A percentile compares a stretch with the other conserved stretches of the same genome.
Conservation (phyloP, 768 basidiomycete species). For the Boletus rubescentipes region DNA sequence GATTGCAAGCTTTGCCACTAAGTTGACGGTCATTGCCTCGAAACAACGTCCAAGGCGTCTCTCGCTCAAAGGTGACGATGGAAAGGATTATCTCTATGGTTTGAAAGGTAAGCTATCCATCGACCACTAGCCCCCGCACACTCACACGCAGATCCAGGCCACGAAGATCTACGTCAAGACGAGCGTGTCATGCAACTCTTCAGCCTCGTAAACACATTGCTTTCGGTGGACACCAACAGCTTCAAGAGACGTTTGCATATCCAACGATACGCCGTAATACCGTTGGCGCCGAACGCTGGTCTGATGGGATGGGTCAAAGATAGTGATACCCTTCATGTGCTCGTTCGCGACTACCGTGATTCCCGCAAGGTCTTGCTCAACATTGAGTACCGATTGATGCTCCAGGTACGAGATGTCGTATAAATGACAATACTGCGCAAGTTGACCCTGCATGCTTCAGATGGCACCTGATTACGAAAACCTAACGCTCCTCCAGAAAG, state of each 20-base stretch:
- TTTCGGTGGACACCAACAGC: slow-evolving; percentile 89
- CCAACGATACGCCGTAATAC: slow-evolving; percentile 89
- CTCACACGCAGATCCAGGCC: slow-evolving; percentile 51
- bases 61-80: slow-evolving; percentile 85
- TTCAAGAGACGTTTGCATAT: slow-evolving; percentile 97
- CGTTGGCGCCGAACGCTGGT: slow-evolving; percentile 93
- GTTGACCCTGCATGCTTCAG: slow-evolving; percentile 39
- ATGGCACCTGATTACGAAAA: slow-evolving; percentile 99
- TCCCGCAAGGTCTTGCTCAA: slow-evolving; percentile 95
- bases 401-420: slow-evolving; percentile 85
- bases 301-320: slow-evolving; percentile 94
- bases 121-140: neutral
- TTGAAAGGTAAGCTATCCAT: slow-evolving; percentile 67
- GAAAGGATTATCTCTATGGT: slow-evolving; percentile 86
- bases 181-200: slow-evolving; percentile 99
- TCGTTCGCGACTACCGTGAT: slow-evolving; percentile 95
- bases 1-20: slow-evolving; percentile 84
- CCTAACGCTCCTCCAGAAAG: slow-evolving; percentile 91
- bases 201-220: slow-evolving; percentile 91
- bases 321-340: slow-evolving; percentile 92
- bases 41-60: slow-evolving; percentile 95
- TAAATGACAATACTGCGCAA: slow-evolving; percentile 33
- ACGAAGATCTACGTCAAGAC: slow-evolving; percentile 98
- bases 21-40: slow-evolving; percentile 90
- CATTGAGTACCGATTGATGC: slow-evolving; percentile 98